These are phyloP conservation scores for Lentinula guzmanii DNA, from an alignment of 768 basidiomycete species.

Conservation along the genomic window DNA sequence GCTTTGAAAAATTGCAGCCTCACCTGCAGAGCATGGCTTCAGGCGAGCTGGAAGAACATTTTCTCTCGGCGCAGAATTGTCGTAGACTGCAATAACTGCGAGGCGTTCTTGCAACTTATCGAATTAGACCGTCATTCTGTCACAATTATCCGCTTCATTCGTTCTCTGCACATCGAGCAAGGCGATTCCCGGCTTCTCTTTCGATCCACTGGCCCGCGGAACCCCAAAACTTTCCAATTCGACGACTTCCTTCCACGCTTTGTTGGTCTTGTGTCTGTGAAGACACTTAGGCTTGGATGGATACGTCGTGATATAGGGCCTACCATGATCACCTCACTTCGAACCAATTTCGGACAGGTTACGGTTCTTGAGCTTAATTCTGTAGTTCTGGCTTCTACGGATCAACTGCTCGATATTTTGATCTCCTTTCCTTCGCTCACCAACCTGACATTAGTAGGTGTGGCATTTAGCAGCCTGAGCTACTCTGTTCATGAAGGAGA, in stretches of 20 bases:
- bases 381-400: background rate
- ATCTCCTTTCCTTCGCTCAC: background rate
- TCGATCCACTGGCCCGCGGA: background rate
- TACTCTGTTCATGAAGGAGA: background rate
- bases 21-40: constrained; percentile 2
- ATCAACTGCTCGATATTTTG: background rate
- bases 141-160: constrained; percentile 1
- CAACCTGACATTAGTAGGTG: background rate
- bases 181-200: background rate
- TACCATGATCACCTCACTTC: background rate
- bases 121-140: background rate
- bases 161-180: background rate
- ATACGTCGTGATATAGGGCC: background rate
- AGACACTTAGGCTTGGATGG: background rate
- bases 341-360: background rate
- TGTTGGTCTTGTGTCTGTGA: background rate
- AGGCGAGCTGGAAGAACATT: background rate
- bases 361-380: background rate
- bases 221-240: background rate
- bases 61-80: background rate
- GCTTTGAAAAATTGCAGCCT: constrained; percentile 1
- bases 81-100: background rate
- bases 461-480: background rate
- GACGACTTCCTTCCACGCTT: constrained; percentile 1
- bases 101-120: background rate